Evolutionary conservation across 257 asterid genomes (phyloP), one percentile per base, ranked within the genome.

Genomic region (Solanum chmielewskii): DNA sequence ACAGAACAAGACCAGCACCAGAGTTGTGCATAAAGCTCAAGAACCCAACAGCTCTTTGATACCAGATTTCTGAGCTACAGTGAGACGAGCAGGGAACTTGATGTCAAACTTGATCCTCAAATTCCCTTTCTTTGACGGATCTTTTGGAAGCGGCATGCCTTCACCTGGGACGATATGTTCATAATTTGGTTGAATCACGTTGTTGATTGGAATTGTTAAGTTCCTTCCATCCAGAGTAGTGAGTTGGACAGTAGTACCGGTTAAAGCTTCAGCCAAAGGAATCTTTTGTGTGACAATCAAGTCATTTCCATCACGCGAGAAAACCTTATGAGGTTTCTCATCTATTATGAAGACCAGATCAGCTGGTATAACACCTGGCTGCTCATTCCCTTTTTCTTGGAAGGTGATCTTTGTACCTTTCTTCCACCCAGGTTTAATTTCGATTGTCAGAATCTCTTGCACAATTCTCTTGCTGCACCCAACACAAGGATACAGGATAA

Each of bases 361-460:
- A 21, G 92, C 88, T 78, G 94, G 91, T 37, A 86, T 77, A 37
- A 89, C 76, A 29, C 92, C 91, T 10, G 90, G 92, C 7, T 66
- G 88, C 83, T 90, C 92, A 85, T 92, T 90, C 31, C 94, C 94
- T 76, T 91, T 92, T 21, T 90, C 92, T 1, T 89, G 89, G 87
- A 90, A 92, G 70, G 94, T 92, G 56, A 92, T 88, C 87, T 91
- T 92, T 6, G 94, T 90, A n/a, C 93, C 94, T 88, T 90, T 90
- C 83, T 92, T 92, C 94, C 94, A 91, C 18, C 93, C 93, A 27
- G 92, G 91, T 62, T 91, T 92, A 45, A 91, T 66, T 39, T 41
- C 52, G 29, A 92, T 91, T 13, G 91, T 84, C 21, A 91, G 82
- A 45, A 91, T 64, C 84, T 92, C 94, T 86, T 88, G 89, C 0